Base-by-base conservation (phyloP, 1,139 yeast species). In the Trichomonascaceae sp. region DNA sequence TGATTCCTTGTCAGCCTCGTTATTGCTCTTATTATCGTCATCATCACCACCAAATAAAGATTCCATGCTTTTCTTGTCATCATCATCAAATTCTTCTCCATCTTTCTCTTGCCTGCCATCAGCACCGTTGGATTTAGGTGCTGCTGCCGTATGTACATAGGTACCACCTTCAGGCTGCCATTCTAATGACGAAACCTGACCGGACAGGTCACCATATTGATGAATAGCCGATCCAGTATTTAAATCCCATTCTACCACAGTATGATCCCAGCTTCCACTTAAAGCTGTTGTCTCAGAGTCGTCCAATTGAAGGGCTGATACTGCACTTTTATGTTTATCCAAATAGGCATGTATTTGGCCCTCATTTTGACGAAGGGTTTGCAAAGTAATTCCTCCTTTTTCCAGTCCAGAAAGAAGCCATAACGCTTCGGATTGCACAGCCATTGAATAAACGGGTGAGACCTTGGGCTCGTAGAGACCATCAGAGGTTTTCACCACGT, bases 251-350 rank as follows among this genome's bases (percentile, higher is more conserved):
- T 85, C 81, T 22, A 84, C 73, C 2, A 72, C 63, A 2, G 66
- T 64, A 66, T 82, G 84, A 71, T 93, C 99, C 96, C 98, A 93
- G 5, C 95, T 81, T 0, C 97, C 99, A 45, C 95, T 85, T 5
- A 93, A 66, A 43, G 90, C 81, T 50, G 74, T 70, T 47, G 78
- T 77, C 57, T 87, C 90, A 45, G 75, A 76, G 43, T 77, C 74
- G 64, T 84, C 85, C 56, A 93, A 74, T 56, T 76, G 75, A 45
- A 93, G 67, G 22, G 83, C 84, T 15, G 95, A 86, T 0, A 93
- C 89, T 0, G 96, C 82, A 54, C 83, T 84, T 36, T 74, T 77
- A 68, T 93, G 99, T 50, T 78, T 78, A 54, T 74, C 73, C 67
- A 93, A 84, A 66, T 88, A 87, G 63, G 90, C 89, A 52, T 85